A percentile compares a stretch with the other conserved stretches of the same genome.
These are phyloP conservation scores for Bonia amplexicaulis DNA, from an alignment of 176 grass and related monocot genomes.

Conservation along the genomic window DNA sequence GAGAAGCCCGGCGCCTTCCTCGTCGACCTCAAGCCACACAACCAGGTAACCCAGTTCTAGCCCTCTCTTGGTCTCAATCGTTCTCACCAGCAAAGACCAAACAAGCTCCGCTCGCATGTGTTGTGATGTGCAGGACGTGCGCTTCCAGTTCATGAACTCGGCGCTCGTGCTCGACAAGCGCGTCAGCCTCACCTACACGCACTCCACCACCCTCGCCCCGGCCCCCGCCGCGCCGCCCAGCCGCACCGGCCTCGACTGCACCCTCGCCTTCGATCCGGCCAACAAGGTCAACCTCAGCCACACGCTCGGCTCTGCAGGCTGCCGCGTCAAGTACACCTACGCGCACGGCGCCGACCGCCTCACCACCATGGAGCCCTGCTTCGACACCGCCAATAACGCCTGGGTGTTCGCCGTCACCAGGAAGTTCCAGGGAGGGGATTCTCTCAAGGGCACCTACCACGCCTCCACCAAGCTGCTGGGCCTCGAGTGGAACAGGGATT, in stretches of 20 bases:
- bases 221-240: not conserved
- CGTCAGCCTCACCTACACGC: conserved; percentile 76
- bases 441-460: conserved; percentile 70
- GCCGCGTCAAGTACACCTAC: conserved; percentile 80
- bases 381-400: conserved; percentile 62
- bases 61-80: not conserved
- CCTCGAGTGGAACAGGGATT: conserved; percentile 66
- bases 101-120: not conserved
- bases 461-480: conserved; percentile 64
- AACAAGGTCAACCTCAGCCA: conserved; percentile 80
- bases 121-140: conserved; percentile 40
- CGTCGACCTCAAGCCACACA: conserved; percentile 65
- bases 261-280: conserved; percentile 55
- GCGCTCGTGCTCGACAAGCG: conserved; percentile 67
- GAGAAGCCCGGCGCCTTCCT: conserved; percentile 91
- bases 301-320: conserved; percentile 46
- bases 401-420: conserved; percentile 83
- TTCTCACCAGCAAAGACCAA: not conserved
- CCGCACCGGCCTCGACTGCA: conserved; percentile 55
- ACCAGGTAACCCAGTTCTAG: conserved; percentile 11
- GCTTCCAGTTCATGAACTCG: conserved; percentile 91
- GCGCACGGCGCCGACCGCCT: conserved; percentile 51
- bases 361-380: conserved; percentile 75
- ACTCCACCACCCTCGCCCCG: conserved; percentile 22
- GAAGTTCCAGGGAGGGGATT: conserved; percentile 52